Evolutionary conservation across 176 grass and related monocot genomes (phyloP), one percentile per base, ranked within the genome.

Genomic region (Paspalum notatum): DNA sequence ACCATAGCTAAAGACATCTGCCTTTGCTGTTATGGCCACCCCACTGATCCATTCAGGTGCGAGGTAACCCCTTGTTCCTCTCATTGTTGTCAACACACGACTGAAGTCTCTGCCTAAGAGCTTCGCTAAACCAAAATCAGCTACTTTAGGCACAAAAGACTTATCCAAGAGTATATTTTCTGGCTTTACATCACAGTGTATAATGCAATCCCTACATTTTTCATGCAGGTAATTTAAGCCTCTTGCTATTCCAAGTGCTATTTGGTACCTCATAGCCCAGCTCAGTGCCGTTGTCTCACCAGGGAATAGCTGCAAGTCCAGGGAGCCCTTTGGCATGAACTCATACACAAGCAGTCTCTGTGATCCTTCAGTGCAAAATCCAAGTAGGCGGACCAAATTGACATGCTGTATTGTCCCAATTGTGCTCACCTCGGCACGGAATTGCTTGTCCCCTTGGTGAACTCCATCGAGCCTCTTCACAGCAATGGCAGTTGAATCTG

Each of bases 371-470:
- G 93, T 91, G 68, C 93, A 97, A 80, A 97, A 97, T 11, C 93
- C 93, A 50, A 93, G 74, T 26, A 97, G 46, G 14, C 86, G 88
- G 58, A 97, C 83, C 45, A 97, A 80, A 62, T 97, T 97, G 37
- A 97, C 93, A 85, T 97, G 93, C 68, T 97, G 93, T 27, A 87
- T 84, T 8, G 86, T 91, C 9, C 93, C 93, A 51, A 97, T 89
- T 1, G 93, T 97, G 81, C 93, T 97, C 78, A 97, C 93, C 88
- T 97, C 93, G n/a, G 93, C 66, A 79, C 93, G 86, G 72, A 97
- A 97, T 76, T 97, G 93, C 81, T 97, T 97, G 86, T 97, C 93
- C 8, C 93, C 93, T 65, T 97, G 93, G 50, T 77, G 80, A 79
- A 97, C 24, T 21, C 93, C 93, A 9, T 91, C 91, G 6, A 97